Conservation (phyloP, 106 monocot species). For the Chionographis japonica region DNA sequence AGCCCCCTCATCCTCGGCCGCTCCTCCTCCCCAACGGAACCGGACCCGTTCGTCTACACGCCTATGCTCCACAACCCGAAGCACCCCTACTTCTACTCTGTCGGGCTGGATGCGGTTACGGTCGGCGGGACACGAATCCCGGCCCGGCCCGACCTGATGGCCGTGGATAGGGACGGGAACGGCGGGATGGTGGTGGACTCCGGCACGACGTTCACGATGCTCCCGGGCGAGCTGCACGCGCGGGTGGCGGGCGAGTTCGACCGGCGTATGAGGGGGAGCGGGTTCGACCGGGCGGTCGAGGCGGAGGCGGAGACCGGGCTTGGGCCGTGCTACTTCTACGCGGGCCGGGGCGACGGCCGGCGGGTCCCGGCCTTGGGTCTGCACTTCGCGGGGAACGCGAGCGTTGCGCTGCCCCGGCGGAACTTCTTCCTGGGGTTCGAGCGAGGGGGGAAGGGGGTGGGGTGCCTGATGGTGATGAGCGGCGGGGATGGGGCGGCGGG, state of each 20-base stretch:
- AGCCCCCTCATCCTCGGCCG: constrained; percentile 75
- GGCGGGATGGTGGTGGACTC: constrained; percentile 89
- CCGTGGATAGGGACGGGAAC: constrained; percentile 44
- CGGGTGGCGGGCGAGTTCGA: constrained; percentile 37
- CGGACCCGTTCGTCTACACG: constrained; percentile 53
- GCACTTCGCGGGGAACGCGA: constrained; percentile 70
- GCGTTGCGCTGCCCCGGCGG: constrained; percentile 58
- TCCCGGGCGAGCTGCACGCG: constrained; percentile 35
- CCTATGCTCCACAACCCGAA: constrained; percentile 68
- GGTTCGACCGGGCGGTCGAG: constrained; percentile 27
- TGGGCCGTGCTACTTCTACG: constrained; percentile 49
- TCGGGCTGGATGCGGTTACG: constrained; percentile 55
- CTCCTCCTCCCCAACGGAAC: neutral
- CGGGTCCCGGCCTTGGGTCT: constrained; percentile 50
- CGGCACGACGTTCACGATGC: constrained; percentile 90
- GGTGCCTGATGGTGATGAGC: constrained; percentile 72
- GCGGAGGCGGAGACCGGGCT: constrained; percentile 58
- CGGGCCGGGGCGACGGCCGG: constrained; percentile 2
- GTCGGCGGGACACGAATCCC: constrained; percentile 42
- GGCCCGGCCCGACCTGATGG: constrained; percentile 11
- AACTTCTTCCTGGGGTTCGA: constrained; percentile 74
- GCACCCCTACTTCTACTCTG: constrained; percentile 79
- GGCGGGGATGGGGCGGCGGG: constrained; percentile 21
- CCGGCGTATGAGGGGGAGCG: constrained; percentile 29
- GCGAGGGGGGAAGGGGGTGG: constrained; percentile 32